A percentile compares a stretch with the other conserved stretches of the same genome.
Evolutionary conservation across 768 basidiomycete genomes (phyloP).

Genomic region (Strobilomyces confusus): DNA sequence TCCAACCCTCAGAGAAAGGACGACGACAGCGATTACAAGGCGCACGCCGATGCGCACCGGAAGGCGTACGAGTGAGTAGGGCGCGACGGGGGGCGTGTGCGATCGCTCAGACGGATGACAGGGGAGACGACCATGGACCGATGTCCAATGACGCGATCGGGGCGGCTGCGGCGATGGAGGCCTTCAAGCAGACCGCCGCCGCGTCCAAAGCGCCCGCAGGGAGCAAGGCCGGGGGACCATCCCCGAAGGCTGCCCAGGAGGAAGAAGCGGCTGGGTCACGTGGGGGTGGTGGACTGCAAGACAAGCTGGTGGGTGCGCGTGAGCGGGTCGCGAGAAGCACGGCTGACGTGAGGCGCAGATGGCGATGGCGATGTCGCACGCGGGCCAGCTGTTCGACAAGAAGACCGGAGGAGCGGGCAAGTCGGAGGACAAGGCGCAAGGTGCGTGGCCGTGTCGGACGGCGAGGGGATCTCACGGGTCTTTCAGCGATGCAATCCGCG

Average conservation of each 20-base stretch:
- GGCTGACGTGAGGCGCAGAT: conserved; percentile 14
- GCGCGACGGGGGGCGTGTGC: neutral
- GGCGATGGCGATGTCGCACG: conserved; percentile 30
- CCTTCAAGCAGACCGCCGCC: conserved; percentile 26
- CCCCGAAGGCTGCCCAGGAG: conserved; percentile 2
- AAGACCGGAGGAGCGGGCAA: conserved; percentile 23
- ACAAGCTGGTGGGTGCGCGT: conserved; percentile 22
- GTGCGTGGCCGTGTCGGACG: conserved; percentile 9
- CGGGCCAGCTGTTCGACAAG: conserved; percentile 31
- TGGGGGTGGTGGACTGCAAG: conserved; percentile 23
- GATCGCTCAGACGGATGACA: conserved; percentile 1
- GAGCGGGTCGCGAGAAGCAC: neutral
- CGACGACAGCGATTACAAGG: conserved; percentile 12
- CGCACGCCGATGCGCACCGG: conserved; percentile 25
- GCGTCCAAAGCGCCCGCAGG: conserved; percentile 13
- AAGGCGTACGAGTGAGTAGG: conserved; percentile 30
- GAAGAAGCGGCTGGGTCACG: conserved; percentile 6
- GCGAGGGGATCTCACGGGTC: no score
- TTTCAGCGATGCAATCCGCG: conserved; percentile 33
- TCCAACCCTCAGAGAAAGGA: neutral
- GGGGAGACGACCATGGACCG: conserved; percentile 19
- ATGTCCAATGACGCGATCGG: conserved; percentile 28
- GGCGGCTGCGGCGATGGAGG: conserved; percentile 29
- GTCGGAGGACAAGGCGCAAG: conserved; percentile 26
- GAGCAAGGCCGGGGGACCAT: neutral